These are phyloP conservation scores for Aspergillus carbonarius DNA, from an alignment of 2,329 filamentous ascomycete genomes.

Conservation along the genomic window DNA sequence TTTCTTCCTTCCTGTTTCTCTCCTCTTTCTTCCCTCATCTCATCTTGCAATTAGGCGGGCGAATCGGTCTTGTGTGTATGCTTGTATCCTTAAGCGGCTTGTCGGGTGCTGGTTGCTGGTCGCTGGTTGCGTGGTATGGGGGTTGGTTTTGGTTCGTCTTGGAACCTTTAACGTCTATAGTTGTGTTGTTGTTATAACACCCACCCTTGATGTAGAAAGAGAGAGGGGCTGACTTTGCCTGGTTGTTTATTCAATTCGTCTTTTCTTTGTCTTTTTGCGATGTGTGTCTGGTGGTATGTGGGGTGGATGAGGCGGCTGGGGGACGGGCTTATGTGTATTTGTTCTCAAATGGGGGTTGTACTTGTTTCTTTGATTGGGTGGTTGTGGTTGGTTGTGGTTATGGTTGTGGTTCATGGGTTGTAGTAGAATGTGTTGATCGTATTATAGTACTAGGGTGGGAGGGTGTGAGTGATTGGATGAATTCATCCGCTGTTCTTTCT, in stretches of 20 bases:
- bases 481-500: no score
- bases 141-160: background rate
- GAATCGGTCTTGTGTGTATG: constrained; percentile 26
- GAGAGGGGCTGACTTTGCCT: background rate
- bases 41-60: constrained; percentile 16
- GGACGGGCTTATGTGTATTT: no score
- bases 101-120: background rate
- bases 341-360: no score
- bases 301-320: no score
- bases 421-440: no score
- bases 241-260: background rate
- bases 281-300: no score
- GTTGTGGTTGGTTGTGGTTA: no score
- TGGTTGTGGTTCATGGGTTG: no score
- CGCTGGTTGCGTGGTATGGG: background rate
- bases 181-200: background rate
- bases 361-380: no score
- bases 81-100: background rate
- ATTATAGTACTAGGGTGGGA: no score
- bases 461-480: no score
- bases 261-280: no score
- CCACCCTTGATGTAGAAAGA: background rate
- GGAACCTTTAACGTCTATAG: background rate
- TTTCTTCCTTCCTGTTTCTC: constrained; percentile 18
- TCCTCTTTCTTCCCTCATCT: background rate